Evolutionary conservation across 768 basidiomycete genomes (phyloP).

Genomic region (Collybia nuda): DNA sequence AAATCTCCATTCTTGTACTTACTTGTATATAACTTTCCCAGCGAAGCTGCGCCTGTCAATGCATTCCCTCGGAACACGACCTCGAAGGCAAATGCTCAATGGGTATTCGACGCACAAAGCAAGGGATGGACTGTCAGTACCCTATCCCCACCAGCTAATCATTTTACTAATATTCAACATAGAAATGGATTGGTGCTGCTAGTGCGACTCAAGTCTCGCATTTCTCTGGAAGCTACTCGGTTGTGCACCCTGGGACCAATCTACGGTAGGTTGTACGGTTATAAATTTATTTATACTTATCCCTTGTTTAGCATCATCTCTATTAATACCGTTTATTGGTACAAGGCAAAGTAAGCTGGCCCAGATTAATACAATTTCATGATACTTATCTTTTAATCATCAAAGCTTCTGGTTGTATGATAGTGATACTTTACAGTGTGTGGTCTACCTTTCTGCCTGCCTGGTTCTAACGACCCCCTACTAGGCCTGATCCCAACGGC

Average conservation of each 20-base stretch:
- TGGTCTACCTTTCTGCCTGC: slow-evolving; percentile 1
- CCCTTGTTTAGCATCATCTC: slow-evolving; percentile 48
- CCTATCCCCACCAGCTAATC: not conserved
- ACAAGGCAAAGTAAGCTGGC: slow-evolving; percentile 47
- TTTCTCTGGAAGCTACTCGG: slow-evolving; percentile 55
- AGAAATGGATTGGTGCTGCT: slow-evolving; percentile 46
- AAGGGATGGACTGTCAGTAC: slow-evolving; percentile 45
- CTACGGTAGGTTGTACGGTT: slow-evolving; percentile 34
- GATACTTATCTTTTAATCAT: not conserved
- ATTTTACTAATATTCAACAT: not conserved
- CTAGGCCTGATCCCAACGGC: slow-evolving; percentile 57
- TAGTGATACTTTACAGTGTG: slow-evolving; percentile 44
- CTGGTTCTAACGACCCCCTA: not conserved
- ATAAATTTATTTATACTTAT: not conserved
- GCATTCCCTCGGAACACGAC: slow-evolving; percentile 52
- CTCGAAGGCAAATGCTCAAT: slow-evolving; percentile 40
- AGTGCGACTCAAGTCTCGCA: slow-evolving; percentile 44
- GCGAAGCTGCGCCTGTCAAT: slow-evolving; percentile 60
- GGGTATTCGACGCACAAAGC: slow-evolving; percentile 55
- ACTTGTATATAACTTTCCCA: slow-evolving; percentile 15
- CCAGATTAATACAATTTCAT: not conserved
- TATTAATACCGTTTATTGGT: slow-evolving; percentile 62
- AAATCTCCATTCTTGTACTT: not conserved
- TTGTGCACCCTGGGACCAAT: slow-evolving; percentile 45
- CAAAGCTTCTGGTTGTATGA: slow-evolving; percentile 62